phyloP scores from a whole-genome alignment of 1,284 basidiomycete genomes.

The Ustilago tritici region DNA sequence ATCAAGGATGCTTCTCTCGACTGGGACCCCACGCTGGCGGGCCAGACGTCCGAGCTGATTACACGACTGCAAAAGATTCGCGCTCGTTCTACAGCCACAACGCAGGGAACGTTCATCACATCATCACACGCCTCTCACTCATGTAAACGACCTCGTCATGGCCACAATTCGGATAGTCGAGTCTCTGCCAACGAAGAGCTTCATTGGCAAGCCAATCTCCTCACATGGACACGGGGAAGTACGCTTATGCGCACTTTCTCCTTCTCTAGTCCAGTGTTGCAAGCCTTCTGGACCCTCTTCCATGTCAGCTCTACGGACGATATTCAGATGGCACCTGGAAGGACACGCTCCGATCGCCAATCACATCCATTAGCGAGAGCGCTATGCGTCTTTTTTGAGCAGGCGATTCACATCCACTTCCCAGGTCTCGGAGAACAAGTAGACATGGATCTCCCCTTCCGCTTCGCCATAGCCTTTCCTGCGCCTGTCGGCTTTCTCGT shows the following conservation, averaged over 20 bases:
- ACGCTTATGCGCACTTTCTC: slow-evolving; percentile 50
- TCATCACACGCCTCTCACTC: background rate
- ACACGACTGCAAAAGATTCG: slow-evolving; percentile 39
- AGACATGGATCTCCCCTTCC: slow-evolving; percentile 53
- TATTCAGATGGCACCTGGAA: slow-evolving; percentile 40
- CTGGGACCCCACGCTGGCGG: slow-evolving; percentile 9
- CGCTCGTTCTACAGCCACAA: slow-evolving; percentile 33
- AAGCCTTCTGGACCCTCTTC: slow-evolving; percentile 61
- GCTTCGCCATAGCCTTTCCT: slow-evolving; percentile 48
- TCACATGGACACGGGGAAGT: slow-evolving; percentile 55
- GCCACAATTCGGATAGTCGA: background rate
- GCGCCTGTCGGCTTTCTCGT: slow-evolving; percentile 55
- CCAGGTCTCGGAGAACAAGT: slow-evolving; percentile 54
- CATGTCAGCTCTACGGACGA: slow-evolving; percentile 30
- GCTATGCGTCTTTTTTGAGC: slow-evolving; percentile 61
- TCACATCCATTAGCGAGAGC: slow-evolving; percentile 22
- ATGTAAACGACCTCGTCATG: background rate
- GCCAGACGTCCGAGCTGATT: slow-evolving; percentile 24
- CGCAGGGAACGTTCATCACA: slow-evolving; percentile 27
- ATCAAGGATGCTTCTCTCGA: background rate
- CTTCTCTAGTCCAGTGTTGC: slow-evolving; percentile 41
- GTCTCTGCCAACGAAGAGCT: slow-evolving; percentile 37
- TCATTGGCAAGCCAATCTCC: slow-evolving; percentile 39
- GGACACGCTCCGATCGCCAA: slow-evolving; percentile 3
- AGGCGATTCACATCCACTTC: slow-evolving; percentile 55